phyloP scores from a whole-genome alignment of 2,329 filamentous ascomycete species.

The Pestalotiopsis fici region DNA sequence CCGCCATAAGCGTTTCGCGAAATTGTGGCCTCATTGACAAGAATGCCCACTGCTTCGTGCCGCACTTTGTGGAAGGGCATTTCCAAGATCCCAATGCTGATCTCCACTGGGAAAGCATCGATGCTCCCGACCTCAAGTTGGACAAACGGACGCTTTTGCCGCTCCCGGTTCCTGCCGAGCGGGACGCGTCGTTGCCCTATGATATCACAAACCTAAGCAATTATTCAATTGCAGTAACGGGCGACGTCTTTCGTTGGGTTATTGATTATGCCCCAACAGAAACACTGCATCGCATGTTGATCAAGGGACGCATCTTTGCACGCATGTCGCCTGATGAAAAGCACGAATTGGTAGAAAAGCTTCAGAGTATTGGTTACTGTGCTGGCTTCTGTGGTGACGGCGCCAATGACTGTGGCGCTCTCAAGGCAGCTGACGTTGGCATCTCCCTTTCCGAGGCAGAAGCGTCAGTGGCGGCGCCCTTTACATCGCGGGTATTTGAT shows the following conservation, averaged over 20 bases:
- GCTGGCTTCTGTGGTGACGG: conserved; percentile 96
- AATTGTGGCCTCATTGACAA: conserved; percentile 84
- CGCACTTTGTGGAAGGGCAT: conserved; percentile 80
- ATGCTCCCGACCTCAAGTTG: conserved; percentile 76
- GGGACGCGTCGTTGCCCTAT: conserved; percentile 82
- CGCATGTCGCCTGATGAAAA: conserved; percentile 99
- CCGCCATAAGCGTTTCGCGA: conserved; percentile 90
- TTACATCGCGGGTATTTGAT: conserved; percentile 93
- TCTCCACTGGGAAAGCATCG: conserved; percentile 92
- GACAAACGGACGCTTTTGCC: conserved; percentile 79
- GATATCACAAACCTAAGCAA: conserved; percentile 80
- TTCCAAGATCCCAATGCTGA: conserved; percentile 71
- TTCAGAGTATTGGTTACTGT: conserved; percentile 94
- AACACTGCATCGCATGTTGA: conserved; percentile 81
- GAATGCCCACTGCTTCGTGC: conserved; percentile 87
- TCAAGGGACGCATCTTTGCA: conserved; percentile 89
- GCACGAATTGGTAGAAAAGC: conserved; percentile 93
- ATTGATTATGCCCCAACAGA: conserved; percentile 86
- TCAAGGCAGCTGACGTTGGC: conserved; percentile 96
- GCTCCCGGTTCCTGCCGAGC: conserved; percentile 67
- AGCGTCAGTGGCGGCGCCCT: conserved; percentile 96
- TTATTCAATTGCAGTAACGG: conserved; percentile 86
- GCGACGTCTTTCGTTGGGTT: conserved; percentile 96
- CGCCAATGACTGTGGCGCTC: conserved; percentile 93
- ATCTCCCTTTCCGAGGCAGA: conserved; percentile 97